Percentiles rank a stretch among this genome's conserved stretches.
phyloP scores from a whole-genome alignment of 139 green algal species.

The Picochlorum sp. region DNA sequence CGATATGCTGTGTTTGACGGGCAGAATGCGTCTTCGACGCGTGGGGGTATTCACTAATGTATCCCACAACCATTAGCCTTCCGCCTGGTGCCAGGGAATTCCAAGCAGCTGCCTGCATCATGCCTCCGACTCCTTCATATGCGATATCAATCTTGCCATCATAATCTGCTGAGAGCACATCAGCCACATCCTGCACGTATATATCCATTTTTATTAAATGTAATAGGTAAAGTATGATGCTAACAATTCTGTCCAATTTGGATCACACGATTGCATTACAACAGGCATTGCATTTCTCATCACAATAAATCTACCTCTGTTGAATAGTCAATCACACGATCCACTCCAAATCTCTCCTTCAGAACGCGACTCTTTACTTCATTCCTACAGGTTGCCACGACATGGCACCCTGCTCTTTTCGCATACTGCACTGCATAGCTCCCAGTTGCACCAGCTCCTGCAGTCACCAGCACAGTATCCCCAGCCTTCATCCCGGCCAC shows the following conservation, averaged over 20 bases:
- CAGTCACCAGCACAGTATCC: slow-evolving; percentile 85
- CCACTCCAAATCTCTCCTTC: slow-evolving; percentile 49
- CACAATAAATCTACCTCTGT: too few relatives aligned
- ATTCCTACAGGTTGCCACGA: slow-evolving; percentile 77
- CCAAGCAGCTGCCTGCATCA: slow-evolving; percentile 59
- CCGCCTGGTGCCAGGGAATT: slow-evolving; percentile 49
- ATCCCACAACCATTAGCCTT: slow-evolving; percentile 63
- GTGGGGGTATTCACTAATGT: slow-evolving; percentile 39
- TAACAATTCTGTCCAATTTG: too few relatives aligned
- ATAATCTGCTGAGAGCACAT: slow-evolving; percentile 48
- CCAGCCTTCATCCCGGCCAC: slow-evolving; percentile 22
- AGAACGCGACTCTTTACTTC: slow-evolving; percentile 68
- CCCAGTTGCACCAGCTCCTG: slow-evolving; percentile 77
- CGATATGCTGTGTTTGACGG: too few relatives aligned
- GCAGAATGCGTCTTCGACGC: too few relatives aligned
- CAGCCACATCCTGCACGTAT: slow-evolving; percentile 8
- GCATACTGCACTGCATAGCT: slow-evolving; percentile 93
- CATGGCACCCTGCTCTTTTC: slow-evolving; percentile 66
- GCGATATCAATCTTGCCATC: slow-evolving; percentile 49
- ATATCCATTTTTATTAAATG: too few relatives aligned
- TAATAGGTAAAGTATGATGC: too few relatives aligned
- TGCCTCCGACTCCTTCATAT: slow-evolving; percentile 57
- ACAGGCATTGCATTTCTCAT: too few relatives aligned
- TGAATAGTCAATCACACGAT: slow-evolving; percentile 80
- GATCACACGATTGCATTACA: too few relatives aligned